These are phyloP conservation scores for Boletellus ananiceps DNA, from an alignment of 768 basidiomycete genomes.

Conservation along the genomic window DNA sequence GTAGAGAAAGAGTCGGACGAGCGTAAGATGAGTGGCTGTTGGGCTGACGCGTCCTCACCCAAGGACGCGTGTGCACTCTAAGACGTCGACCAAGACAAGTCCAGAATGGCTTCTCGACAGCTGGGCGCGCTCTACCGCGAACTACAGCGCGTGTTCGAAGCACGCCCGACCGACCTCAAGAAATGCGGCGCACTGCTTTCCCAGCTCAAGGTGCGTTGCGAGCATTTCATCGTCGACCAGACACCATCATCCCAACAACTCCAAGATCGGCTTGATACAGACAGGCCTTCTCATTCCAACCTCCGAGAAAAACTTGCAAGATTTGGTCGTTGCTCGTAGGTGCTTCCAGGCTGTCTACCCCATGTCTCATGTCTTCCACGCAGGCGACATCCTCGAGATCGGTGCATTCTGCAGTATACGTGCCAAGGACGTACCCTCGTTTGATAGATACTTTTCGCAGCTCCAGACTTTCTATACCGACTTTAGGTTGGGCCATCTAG, in stretches of 20 bases:
- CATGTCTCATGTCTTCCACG: not conserved
- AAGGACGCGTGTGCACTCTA: constrained; percentile 29
- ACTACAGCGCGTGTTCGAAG: constrained; percentile 61
- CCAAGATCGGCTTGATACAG: constrained; percentile 72
- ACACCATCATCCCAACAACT: not conserved
- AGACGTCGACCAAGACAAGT: not conserved
- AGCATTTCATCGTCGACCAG: not conserved
- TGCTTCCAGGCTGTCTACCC: constrained; percentile 6
- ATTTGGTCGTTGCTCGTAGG: constrained; percentile 73
- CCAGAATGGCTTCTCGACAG: constrained; percentile 47
- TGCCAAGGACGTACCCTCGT: constrained; percentile 82
- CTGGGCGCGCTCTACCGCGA: constrained; percentile 61
- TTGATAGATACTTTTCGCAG: constrained; percentile 93
- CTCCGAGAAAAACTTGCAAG: constrained; percentile 54
- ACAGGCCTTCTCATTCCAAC: constrained; percentile 74
- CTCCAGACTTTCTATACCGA: constrained; percentile 88
- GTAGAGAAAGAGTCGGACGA: constrained; percentile 19
- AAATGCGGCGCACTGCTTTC: constrained; percentile 59
- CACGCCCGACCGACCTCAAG: constrained; percentile 63
- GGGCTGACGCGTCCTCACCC: constrained; percentile 51
- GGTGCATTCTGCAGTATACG: constrained; percentile 94
- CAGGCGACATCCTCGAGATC: constrained; percentile 94
- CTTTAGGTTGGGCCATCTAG: constrained; percentile 49
- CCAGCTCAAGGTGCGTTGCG: constrained; percentile 63
- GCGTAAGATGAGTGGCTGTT: constrained; percentile 16